Conservation (phyloP, 192 early-diverging fungal genomes). For the Haplosporangium gracile region DNA sequence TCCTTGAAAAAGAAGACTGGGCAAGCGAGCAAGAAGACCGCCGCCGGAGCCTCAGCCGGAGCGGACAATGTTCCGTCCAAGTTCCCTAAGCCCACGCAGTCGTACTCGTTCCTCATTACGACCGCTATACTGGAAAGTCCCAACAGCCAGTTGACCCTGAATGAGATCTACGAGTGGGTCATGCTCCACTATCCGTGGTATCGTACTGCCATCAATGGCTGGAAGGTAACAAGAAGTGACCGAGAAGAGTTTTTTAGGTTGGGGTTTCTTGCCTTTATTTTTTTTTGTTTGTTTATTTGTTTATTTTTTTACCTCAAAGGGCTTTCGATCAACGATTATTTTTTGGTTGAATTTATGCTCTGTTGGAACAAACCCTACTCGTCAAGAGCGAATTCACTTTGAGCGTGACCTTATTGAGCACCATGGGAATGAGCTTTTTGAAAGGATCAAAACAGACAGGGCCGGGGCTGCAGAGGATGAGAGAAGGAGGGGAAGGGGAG, state of each 20-base stretch:
- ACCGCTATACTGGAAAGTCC: constrained; percentile 81
- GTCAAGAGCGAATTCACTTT: constrained; percentile 21
- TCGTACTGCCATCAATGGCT: constrained; percentile 77
- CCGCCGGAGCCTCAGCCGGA: neutral
- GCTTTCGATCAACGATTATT: neutral
- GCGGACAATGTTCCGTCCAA: constrained; percentile 21
- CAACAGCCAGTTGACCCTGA: constrained; percentile 81
- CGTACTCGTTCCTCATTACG: constrained; percentile 87
- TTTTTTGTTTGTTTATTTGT: constrained; percentile 1
- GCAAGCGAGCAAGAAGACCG: constrained; percentile 13
- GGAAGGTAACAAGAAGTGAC: constrained; percentile 63
- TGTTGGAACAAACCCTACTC: constrained; percentile 32
- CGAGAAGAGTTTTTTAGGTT: constrained; percentile 10
- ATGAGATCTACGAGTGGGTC: constrained; percentile 90
- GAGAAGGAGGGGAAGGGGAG: neutral
- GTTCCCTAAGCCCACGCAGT: constrained; percentile 77
- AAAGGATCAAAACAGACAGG: constrained; percentile 1
- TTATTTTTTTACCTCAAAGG: neutral
- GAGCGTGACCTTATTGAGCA: constrained; percentile 39
- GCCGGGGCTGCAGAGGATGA: neutral
- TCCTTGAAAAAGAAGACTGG: constrained; percentile 18
- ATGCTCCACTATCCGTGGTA: constrained; percentile 85
- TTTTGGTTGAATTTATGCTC: constrained; percentile 25
- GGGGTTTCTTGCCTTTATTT: constrained; percentile 12
- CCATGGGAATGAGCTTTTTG: constrained; percentile 28